phyloP scores from a whole-genome alignment of 148 eudicot species.

The Camellia japonica region DNA sequence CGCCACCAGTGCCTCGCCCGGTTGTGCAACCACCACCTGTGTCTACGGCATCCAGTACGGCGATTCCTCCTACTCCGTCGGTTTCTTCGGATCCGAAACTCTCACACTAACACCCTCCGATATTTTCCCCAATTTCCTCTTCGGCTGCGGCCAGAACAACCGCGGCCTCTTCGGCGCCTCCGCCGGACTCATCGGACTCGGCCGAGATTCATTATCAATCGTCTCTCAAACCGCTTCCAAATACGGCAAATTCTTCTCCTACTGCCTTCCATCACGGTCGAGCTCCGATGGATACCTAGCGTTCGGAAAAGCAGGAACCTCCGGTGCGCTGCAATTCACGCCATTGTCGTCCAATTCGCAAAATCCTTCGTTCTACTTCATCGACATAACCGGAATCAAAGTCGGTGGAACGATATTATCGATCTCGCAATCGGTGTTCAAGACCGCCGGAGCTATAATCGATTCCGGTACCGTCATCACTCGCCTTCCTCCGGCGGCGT shows the following conservation, averaged over 20 bases:
- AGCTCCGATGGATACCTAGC: neutral
- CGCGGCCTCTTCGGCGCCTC: conserved; percentile 58
- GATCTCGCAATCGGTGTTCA: conserved; percentile 49
- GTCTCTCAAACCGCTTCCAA: conserved; percentile 42
- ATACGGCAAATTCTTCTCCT: conserved; percentile 1
- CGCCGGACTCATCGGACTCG: conserved; percentile 61
- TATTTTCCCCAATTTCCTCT: neutral
- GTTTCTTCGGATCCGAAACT: neutral
- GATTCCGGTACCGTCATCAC: conserved; percentile 87
- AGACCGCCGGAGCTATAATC: conserved; percentile 44
- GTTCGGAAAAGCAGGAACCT: neutral
- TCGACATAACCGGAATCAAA: conserved; percentile 36
- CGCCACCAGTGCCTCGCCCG: conserved; percentile 51
- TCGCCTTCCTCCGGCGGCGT: conserved; percentile 62
- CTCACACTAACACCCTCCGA: neutral
- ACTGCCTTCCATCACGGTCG: neutral
- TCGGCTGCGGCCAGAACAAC: conserved; percentile 65
- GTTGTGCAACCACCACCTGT: conserved; percentile 50
- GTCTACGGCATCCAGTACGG: conserved; percentile 65
- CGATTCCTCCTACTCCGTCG: conserved; percentile 24
- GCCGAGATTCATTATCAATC: conserved; percentile 38
- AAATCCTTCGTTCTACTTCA: conserved; percentile 51
- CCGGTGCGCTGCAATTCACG: conserved; percentile 21
- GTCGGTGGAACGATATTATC: conserved; percentile 49
- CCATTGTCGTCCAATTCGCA: conserved; percentile 18